Evolutionary conservation across 78 protist species (phyloP), one percentile per base, ranked within the genome.

Genomic region (Dictyostelium firmibasis): DNA sequence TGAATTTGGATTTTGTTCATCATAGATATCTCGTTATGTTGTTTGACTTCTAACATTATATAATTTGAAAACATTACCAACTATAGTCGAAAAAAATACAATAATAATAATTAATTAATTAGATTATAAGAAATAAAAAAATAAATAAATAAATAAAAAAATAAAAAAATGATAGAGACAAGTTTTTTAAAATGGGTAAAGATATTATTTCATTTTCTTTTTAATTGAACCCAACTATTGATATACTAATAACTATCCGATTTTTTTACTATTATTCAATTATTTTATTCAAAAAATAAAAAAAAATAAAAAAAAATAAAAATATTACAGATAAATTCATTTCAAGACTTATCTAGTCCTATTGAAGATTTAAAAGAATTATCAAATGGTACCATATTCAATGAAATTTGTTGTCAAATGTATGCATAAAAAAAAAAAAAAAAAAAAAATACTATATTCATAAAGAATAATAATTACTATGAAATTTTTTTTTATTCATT

Each of bases 321-420:
- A 27, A 67, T 31, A 29, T 25, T 27, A 9, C 36, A 81, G 86
- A 57, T 81, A 16, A 81, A 81, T 53, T 57, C 86, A 53, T 81
- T 81, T 81, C 6, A 13, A 11, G 33, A 44, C 33, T 33, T 81
- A 81, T 33, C 86, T 25, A 81, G 57, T 5, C 33, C 35, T 38
- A 25, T 60, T 57, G 29, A 44, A 81, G n/a, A 57, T 53, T 81
- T 81, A 53, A 8, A 14, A 41, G 86, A 81, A 14, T 29, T 81
- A 27, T 44, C 74, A 81, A 72, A 81, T 81, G 86, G 86, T 81
- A 53, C 62, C 20, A 53, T 81, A 33, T 81, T 81, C 3, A 81
- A 81, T 81, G 86, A 81, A 53, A 81, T 81, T 53, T 81, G 86
- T 57, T 14, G n/a, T 60, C 86, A 81, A 81, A 57, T 81, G 86